Evolutionary conservation across 2,329 filamentous ascomycete genomes (phyloP).

Genomic region (Cryphonectria carpinicola): DNA sequence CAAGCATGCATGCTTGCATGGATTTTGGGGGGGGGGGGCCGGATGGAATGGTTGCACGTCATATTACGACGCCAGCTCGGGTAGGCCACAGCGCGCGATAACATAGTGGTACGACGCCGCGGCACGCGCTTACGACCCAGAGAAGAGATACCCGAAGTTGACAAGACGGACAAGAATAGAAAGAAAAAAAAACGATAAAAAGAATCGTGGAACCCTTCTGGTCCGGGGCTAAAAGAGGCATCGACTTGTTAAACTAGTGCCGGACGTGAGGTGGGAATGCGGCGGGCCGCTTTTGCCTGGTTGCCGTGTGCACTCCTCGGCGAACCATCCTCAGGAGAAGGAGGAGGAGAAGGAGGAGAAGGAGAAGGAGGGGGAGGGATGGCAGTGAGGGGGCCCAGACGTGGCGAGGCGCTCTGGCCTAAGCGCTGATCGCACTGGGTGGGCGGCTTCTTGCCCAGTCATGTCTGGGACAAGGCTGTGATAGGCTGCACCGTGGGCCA

Average conservation of each 20-base stretch:
- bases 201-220: neutral
- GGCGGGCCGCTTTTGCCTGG: neutral
- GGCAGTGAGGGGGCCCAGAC: slow-evolving; percentile 20
- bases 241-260: neutral
- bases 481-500: slow-evolving; percentile 15
- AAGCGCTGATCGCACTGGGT: slow-evolving; percentile 24
- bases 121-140: neutral
- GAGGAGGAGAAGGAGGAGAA: neutral
- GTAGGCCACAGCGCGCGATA: neutral
- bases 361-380: neutral
- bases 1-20: neutral
- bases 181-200: neutral
- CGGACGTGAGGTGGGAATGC: neutral
- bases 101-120: neutral
- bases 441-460: slow-evolving; percentile 14
- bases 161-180: neutral
- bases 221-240: neutral
- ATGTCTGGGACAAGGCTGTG: slow-evolving; percentile 21
- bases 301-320: neutral
- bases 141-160: neutral
- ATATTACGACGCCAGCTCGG: neutral
- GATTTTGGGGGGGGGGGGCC: no score
- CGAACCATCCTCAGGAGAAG: slow-evolving; percentile 12
- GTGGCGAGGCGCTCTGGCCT: slow-evolving; percentile 24
- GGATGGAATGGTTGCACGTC: neutral